Base-by-base conservation (phyloP, 768 basidiomycete species). In the Pholiota microspora region DNA sequence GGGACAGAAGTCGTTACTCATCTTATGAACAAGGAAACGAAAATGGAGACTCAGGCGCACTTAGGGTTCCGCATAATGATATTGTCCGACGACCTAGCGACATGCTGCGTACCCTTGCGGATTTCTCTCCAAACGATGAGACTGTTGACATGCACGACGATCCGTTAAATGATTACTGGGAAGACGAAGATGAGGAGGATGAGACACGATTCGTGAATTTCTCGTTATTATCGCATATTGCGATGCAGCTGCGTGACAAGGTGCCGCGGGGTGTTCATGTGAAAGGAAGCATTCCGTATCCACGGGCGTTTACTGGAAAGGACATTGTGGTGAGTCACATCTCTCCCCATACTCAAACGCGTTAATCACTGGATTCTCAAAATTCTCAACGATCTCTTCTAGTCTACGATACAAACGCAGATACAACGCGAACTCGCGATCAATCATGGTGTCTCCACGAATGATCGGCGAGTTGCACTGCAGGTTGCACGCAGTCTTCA, bases 231-330 rank as follows among this genome's bases (percentile, higher is more conserved):
- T 89, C 86, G 28, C 89, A 99, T 67, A 82, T 97, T 45, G 94
- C 94, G 1, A 87, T 95, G 31, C 86, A 91, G 66, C 71, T 98
- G 53, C 81, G 89, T 52, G 95, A 98, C 71, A 89, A 92, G 66
- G 92, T 98, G 2, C 92, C 90, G 3, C 79, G 91, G 51, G 86
- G 85, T 6, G 84, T 82, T 6, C 95, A 97, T 62, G 89, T 92
- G 57, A 97, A 98, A 73, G 93, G 92, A 6, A 90, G 93, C 52
- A 91, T 98, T 36, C 89, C 91, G 2, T 96, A 96, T 67, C 89
- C 88, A 4, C 77, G 84, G 3, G 89, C 92, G 18, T 98, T 98
- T 62, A 98, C 96, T 2, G 96, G 96, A 5, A 92, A 91, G 64
- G 94, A 98, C 63, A 85, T 96, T 31, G 93, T 98, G 59, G 90